These are phyloP conservation scores for Sporothrix inflata DNA, from an alignment of 2,329 filamentous ascomycete genomes.

Conservation along the genomic window DNA sequence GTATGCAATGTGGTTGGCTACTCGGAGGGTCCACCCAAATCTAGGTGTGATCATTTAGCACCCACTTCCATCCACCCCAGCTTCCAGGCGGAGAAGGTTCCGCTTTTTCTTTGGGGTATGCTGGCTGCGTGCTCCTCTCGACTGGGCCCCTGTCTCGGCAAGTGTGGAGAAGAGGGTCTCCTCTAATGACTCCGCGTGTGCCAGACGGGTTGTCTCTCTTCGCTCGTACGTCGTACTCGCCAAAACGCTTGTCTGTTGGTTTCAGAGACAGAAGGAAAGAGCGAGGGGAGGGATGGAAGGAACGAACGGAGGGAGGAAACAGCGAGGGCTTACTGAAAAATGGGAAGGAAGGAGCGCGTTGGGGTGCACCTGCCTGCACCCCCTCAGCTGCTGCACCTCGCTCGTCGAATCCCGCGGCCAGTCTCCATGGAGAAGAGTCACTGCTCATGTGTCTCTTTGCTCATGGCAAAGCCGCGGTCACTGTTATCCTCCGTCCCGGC, in stretches of 20 bases:
- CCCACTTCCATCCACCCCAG: neutral
- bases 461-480: neutral
- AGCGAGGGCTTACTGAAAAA: neutral
- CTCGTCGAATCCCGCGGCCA: neutral
- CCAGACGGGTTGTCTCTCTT: neutral
- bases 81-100: neutral
- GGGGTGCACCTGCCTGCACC: neutral
- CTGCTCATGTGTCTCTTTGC: neutral
- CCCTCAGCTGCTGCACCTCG: neutral
- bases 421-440: neutral
- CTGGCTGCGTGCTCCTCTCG: neutral
- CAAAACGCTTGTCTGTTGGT: conserved; percentile 1
- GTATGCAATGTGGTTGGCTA: neutral
- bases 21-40: too few relatives aligned
- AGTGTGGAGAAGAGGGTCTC: conserved; percentile 14
- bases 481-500: neutral
- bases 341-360: neutral
- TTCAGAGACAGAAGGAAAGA: neutral
- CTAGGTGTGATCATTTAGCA: neutral
- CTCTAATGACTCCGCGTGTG: neutral
- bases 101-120: conserved; percentile 14
- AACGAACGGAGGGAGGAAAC: neutral
- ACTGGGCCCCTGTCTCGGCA: neutral
- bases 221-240: neutral
- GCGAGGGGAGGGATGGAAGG: neutral